Evolutionary conservation across 176 grass and related monocot genomes (phyloP).

Genomic region (Carex kokanica): DNA sequence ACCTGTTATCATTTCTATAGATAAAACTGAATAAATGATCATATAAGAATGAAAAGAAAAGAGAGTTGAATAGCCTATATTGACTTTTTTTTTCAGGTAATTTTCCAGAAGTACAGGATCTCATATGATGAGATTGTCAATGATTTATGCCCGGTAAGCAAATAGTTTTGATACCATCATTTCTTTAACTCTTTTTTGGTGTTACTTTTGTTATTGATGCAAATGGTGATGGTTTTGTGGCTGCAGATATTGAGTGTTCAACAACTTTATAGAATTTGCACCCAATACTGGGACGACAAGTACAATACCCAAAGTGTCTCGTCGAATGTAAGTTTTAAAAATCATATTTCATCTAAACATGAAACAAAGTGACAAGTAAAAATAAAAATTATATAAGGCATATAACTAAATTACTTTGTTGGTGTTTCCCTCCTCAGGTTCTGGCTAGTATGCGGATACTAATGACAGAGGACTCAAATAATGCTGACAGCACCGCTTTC

Average conservation of each 20-base stretch:
- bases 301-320: slow-evolving; percentile 97
- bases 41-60: neutral
- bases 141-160: slow-evolving; percentile 85
- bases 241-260: slow-evolving; percentile 81
- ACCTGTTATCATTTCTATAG: neutral
- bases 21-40: neutral
- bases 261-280: slow-evolving; percentile 95
- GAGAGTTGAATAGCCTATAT: neutral
- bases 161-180: neutral
- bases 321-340: slow-evolving; percentile 60
- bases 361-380: neutral
- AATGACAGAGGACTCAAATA: slow-evolving; percentile 90
- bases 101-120: slow-evolving; percentile 97
- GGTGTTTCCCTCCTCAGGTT: slow-evolving; percentile 38
- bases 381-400: neutral
- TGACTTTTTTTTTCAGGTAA: slow-evolving; percentile 59
- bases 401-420: slow-evolving; percentile 3
- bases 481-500: slow-evolving; percentile 73
- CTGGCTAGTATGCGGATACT: slow-evolving; percentile 80
- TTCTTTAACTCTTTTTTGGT: slow-evolving; percentile 23
- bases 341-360: neutral
- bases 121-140: slow-evolving; percentile 95
- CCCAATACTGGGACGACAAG: slow-evolving; percentile 97
- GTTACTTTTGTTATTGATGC: slow-evolving; percentile 2
- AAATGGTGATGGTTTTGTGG: slow-evolving; percentile 17